Conservation (phyloP, 768 basidiomycete genomes). For the Suillus weaverae region DNA sequence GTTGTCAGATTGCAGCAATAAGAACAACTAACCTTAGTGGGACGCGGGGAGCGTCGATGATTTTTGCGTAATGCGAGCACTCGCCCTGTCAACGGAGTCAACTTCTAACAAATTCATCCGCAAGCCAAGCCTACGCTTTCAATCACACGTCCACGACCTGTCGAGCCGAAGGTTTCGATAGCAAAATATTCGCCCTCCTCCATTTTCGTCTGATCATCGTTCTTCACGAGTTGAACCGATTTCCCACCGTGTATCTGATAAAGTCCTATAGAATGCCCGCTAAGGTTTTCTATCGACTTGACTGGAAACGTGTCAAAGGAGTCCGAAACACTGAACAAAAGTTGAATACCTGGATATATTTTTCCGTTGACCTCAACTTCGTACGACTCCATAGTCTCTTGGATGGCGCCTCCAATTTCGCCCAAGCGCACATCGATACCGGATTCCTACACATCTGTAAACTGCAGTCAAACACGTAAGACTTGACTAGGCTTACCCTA, state of each 20-base stretch:
- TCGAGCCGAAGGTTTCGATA: slow-evolving; percentile 99
- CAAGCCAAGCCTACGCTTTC: slow-evolving; percentile 58
- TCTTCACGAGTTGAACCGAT: slow-evolving; percentile 86
- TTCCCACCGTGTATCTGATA: slow-evolving; percentile 96
- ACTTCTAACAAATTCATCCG: background rate
- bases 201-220: slow-evolving; percentile 92
- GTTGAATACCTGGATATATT: slow-evolving; percentile 64
- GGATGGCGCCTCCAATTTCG: slow-evolving; percentile 87
- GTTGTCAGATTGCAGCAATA: slow-evolving; percentile 3
- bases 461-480: slow-evolving; percentile 4
- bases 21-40: slow-evolving; percentile 61
- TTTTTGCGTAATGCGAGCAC: slow-evolving; percentile 88
- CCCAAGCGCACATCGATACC: slow-evolving; percentile 95
- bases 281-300: slow-evolving; percentile 91
- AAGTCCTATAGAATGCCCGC: slow-evolving; percentile 88
- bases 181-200: slow-evolving; percentile 99
- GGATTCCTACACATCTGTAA: slow-evolving; percentile 58
- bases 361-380: slow-evolving; percentile 93
- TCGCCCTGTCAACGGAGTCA: slow-evolving; percentile 60
- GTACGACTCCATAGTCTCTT: slow-evolving; percentile 99
- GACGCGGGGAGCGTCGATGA: slow-evolving; percentile 66
- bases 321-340: background rate
- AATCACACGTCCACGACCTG: slow-evolving; percentile 84
- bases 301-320: slow-evolving; percentile 46
- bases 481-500: slow-evolving; percentile 47